Percentiles rank a stretch among this genome's conserved stretches.
Conservation (phyloP, 257 asterid species). For the Fraxinus anomala region DNA sequence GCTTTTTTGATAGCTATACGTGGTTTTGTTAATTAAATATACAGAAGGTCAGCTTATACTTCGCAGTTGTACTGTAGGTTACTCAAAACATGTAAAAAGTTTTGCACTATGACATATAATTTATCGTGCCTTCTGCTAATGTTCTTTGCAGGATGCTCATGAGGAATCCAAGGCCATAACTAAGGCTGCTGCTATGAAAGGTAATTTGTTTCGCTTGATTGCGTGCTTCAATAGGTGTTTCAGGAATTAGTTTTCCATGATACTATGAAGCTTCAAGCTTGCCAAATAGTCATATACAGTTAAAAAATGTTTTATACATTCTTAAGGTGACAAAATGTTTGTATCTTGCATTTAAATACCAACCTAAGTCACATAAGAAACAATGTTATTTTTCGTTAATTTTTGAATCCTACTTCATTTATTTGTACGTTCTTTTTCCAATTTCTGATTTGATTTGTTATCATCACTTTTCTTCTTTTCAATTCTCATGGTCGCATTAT, state of each 20-base stretch:
- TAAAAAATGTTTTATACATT: neutral
- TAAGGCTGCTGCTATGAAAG: slow-evolving; percentile 94
- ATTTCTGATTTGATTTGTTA: neutral
- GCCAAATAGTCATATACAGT: neutral
- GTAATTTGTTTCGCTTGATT: slow-evolving; percentile 39
- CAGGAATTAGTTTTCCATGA: neutral
- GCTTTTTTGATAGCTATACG: slow-evolving; percentile 1
- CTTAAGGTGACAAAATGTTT: slow-evolving; percentile 7
- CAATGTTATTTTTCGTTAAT: neutral
- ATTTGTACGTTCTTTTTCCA: neutral
- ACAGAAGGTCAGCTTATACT: slow-evolving; percentile 10
- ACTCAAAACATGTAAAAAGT: slow-evolving; percentile 4
- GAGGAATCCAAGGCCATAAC: slow-evolving; percentile 94
- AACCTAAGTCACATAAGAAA: neutral
- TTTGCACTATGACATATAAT: neutral
- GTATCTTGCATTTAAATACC: neutral
- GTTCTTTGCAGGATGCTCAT: slow-evolving; percentile 79
- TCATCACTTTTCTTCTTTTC: neutral
- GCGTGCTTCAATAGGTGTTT: slow-evolving; percentile 16
- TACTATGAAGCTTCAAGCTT: slow-evolving; percentile 23
- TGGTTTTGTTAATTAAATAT: neutral
- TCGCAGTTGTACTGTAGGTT: slow-evolving; percentile 17
- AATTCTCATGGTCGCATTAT: neutral
- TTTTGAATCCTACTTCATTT: neutral
- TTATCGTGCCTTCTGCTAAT: slow-evolving; percentile 26